Evolutionary conservation across 495 filamentous ascomycete genomes (phyloP), one percentile per base, ranked within the genome.

Genomic region (Penicillium dipodomyicola): DNA sequence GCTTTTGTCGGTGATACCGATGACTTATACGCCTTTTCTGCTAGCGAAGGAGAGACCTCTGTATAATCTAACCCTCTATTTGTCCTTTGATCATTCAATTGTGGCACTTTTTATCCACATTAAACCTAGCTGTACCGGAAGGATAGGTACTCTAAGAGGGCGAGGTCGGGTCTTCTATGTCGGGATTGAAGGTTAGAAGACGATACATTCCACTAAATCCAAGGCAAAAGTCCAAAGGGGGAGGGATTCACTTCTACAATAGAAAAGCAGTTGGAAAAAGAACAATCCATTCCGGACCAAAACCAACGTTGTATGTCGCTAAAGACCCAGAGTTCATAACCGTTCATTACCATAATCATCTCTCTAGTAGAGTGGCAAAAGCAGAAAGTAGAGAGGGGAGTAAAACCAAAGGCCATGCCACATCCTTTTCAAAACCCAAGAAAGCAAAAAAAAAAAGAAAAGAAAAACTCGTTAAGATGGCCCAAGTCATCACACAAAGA

Each of bases 281-380:
- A 45, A 46, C 42, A 29, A 37, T 46, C 42, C 25, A 46, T 45
- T 35, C 14, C 25, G 20, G 30, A 20, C 29, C 41, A 46, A 54
- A 37, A 45, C 42, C 42, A 46, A 47, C 41, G 30, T 39, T 47
- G 50, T 39, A 54, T 54, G 32, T 47, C 41, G 52, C 52, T 45
- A 44, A 54, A 47, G 17, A 54, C 40, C 29, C 15, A 46, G 15
- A 49, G 20, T 65, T 68, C 65, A 68, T 68, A 56, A 64, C 57
- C 65, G 64, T 63, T 68, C 65, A 68, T 68, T 68, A 68, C 62
- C 65, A 62, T 68, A 54, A 61, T 68, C 65, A 56, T 68, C 65
- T 67, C 65, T 68, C 65, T 68, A 68, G 62, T 61, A 62, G 61
- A 63, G 55, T 61, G 54, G 54, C 45, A 33, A 17, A 44, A 8